Percentiles rank a stretch among this genome's conserved stretches.
Conservation (phyloP, 164 flowering plant genomes). For the Macadamia integrifolia region DNA sequence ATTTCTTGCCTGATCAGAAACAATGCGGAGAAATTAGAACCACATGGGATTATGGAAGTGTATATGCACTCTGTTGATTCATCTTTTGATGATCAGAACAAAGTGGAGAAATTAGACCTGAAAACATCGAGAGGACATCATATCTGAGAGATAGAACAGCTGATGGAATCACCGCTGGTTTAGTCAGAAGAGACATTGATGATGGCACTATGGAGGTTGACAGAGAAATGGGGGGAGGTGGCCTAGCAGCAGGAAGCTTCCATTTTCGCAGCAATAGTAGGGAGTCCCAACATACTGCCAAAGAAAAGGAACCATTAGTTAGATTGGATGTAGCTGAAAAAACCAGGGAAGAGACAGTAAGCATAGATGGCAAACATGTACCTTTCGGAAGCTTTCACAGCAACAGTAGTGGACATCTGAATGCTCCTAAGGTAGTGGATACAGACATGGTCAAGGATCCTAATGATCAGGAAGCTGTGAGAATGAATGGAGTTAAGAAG, state of each 20-base stretch:
- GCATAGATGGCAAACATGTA: slow-evolving; percentile 8
- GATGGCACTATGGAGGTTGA: slow-evolving; percentile 3
- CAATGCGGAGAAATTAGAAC: neutral
- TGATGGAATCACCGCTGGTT: slow-evolving; percentile 17
- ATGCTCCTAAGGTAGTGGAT: slow-evolving; percentile 4
- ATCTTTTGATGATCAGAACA: slow-evolving; percentile 13
- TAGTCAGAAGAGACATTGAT: slow-evolving; percentile 9
- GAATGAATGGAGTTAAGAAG: slow-evolving; percentile 8
- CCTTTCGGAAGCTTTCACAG: neutral
- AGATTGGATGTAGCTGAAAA: slow-evolving; percentile 4
- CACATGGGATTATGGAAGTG: no score
- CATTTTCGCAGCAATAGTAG: slow-evolving; percentile 1
- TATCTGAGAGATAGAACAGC: slow-evolving; percentile 10
- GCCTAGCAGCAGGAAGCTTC: slow-evolving; percentile 2
- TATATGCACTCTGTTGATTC: neutral
- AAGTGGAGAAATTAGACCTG: slow-evolving; percentile 5
- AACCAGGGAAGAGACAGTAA: neutral
- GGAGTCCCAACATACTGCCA: slow-evolving; percentile 2
- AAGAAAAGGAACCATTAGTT: neutral
- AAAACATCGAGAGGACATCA: slow-evolving; percentile 7
- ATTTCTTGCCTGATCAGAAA: no score
- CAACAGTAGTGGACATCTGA: slow-evolving; percentile 3
- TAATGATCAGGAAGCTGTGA: slow-evolving; percentile 12
- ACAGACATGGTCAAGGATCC: slow-evolving; percentile 6
- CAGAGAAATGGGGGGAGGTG: slow-evolving; percentile 1